phyloP scores from a whole-genome alignment of 2,329 filamentous ascomycete genomes.

The Talaromyces amestolkiae region DNA sequence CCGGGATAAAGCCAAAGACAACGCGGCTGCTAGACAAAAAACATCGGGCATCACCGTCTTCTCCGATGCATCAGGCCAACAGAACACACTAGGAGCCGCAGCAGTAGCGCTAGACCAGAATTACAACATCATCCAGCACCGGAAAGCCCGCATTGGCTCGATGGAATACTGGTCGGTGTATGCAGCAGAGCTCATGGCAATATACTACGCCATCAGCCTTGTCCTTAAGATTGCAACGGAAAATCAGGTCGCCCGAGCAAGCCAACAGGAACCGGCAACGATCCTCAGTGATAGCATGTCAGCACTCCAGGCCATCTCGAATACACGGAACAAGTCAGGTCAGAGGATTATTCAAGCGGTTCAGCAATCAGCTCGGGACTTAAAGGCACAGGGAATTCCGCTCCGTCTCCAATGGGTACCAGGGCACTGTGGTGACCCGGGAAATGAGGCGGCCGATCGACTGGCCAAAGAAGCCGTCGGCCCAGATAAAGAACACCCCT shows the following conservation, averaged over 20 bases:
- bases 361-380: conserved; percentile 20
- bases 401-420: conserved; percentile 21
- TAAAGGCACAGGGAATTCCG: conserved; percentile 12
- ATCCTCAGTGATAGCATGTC: conserved; percentile 25
- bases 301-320: conserved; percentile 23
- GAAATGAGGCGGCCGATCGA: conserved; percentile 21
- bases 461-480: conserved; percentile 17
- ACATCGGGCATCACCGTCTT: neutral
- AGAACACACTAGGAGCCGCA: conserved; percentile 15
- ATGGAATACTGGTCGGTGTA: conserved; percentile 22
- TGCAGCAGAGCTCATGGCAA: conserved; percentile 21
- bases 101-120: conserved; percentile 19
- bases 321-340: conserved; percentile 23
- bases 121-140: conserved; percentile 3
- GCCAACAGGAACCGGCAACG: conserved; percentile 16
- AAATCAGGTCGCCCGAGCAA: neutral
- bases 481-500: conserved; percentile 19
- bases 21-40: conserved; percentile 10
- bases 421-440: conserved; percentile 18
- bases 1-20: conserved; percentile 23
- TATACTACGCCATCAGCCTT: conserved; percentile 21
- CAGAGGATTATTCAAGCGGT: conserved; percentile 25
- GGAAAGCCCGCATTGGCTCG: conserved; percentile 17
- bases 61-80: conserved; percentile 19
- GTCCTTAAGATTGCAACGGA: conserved; percentile 3